These are phyloP conservation scores for Acacia pycnantha DNA, from an alignment of 331 rosid species.

Conservation along the genomic window DNA sequence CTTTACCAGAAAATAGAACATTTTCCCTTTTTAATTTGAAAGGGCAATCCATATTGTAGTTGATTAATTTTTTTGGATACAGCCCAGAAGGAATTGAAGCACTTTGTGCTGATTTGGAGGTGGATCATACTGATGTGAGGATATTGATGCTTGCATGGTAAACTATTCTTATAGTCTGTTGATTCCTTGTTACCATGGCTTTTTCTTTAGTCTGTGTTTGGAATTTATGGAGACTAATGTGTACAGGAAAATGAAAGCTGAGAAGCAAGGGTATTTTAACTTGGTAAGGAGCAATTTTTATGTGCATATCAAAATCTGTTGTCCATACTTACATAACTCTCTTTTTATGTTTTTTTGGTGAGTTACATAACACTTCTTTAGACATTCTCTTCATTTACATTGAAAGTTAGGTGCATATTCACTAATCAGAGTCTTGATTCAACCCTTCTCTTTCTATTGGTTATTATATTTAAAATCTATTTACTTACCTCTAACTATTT, in stretches of 20 bases:
- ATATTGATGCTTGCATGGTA: slow-evolving; percentile 99
- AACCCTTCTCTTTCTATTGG: slow-evolving; percentile 3
- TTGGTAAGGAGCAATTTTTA: slow-evolving; percentile 57
- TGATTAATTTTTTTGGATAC: slow-evolving; percentile 39
- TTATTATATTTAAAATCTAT: slow-evolving; percentile 26
- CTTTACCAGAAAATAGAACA: background rate
- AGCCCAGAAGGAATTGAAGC: slow-evolving; percentile 76
- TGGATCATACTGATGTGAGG: slow-evolving; percentile 89
- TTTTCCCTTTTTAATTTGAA: background rate
- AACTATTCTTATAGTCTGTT: slow-evolving; percentile 31
- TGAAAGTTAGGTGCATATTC: slow-evolving; percentile 2
- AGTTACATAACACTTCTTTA: background rate
- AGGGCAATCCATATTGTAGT: background rate
- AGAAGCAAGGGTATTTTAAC: slow-evolving; percentile 94
- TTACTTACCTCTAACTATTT: slow-evolving; percentile 22
- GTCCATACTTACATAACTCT: background rate
- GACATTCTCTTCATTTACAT: background rate
- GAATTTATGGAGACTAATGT: slow-evolving; percentile 54
- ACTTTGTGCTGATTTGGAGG: too few species aligned
- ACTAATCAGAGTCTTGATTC: background rate
- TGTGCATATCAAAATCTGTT: slow-evolving; percentile 24
- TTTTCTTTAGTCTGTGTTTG: slow-evolving; percentile 20
- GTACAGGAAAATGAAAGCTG: slow-evolving; percentile 94
- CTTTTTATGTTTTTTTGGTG: background rate
- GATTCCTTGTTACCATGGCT: slow-evolving; percentile 17